These are phyloP conservation scores for Daldinia childiae DNA, from an alignment of 495 filamentous ascomycete species.

Conservation along the genomic window DNA sequence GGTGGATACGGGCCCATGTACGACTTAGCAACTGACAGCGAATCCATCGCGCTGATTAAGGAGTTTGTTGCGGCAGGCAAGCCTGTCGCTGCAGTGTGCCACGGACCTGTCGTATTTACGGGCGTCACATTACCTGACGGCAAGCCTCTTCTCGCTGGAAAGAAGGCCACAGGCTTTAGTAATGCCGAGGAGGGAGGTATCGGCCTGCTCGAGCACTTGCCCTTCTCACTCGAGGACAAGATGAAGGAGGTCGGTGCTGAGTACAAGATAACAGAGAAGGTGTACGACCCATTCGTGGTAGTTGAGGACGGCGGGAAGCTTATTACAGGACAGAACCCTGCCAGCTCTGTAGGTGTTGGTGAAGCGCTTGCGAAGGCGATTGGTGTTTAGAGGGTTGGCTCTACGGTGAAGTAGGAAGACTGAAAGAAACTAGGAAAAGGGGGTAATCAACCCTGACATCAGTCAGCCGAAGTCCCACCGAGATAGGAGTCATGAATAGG, in stretches of 20 bases:
- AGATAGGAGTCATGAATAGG: not conserved
- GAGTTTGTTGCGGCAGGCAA: constrained; percentile 70
- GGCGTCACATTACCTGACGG: constrained; percentile 65
- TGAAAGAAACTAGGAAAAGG: not conserved
- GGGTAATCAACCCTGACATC: not conserved
- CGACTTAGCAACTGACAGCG: constrained; percentile 64
- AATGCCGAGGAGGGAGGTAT: constrained; percentile 72
- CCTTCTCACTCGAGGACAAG: constrained; percentile 71
- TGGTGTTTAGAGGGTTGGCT: constrained; percentile 15
- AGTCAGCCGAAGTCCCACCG: not conserved
- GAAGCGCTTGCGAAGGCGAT: constrained; percentile 57
- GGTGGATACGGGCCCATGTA: constrained; percentile 87
- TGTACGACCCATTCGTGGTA: constrained; percentile 69
- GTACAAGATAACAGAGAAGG: constrained; percentile 67
- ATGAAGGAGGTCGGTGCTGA: constrained; percentile 59
- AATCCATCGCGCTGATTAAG: constrained; percentile 64
- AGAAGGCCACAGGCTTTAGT: constrained; percentile 71
- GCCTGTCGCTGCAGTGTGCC: constrained; percentile 73
- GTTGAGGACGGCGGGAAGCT: constrained; percentile 63
- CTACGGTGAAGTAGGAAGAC: not conserved
- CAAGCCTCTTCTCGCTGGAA: constrained; percentile 61
- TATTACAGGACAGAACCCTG: constrained; percentile 82
- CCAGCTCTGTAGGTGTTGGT: constrained; percentile 67
- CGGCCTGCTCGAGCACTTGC: constrained; percentile 61
- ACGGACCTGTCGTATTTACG: constrained; percentile 70